A percentile compares a stretch with the other conserved stretches of the same genome.
These are phyloP conservation scores for Ulota crispa DNA, from an alignment of 225 moss, liverwort and hornwort species.

Conservation along the genomic window DNA sequence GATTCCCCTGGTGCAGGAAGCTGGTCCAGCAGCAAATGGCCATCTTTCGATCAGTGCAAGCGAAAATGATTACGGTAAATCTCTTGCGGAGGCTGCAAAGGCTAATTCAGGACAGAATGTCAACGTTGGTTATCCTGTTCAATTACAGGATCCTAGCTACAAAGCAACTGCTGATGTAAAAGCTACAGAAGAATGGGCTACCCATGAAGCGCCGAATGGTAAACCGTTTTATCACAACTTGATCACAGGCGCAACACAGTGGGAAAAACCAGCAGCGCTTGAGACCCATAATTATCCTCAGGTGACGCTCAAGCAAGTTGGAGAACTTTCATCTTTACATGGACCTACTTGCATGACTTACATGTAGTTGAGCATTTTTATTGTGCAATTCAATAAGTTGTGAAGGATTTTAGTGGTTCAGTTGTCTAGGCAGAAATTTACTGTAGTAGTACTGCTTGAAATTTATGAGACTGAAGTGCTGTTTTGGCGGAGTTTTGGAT, in stretches of 20 bases:
- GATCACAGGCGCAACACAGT: conserved; percentile 60
- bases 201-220: conserved; percentile 63
- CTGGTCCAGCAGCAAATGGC: conserved; percentile 48
- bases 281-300: conserved; percentile 45
- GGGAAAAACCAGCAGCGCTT: conserved; percentile 69
- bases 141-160: conserved; percentile 34
- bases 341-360: background rate
- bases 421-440: background rate
- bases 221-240: conserved; percentile 62
- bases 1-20: conserved; percentile 49
- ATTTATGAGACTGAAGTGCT: conserved; percentile 14
- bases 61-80: conserved; percentile 56
- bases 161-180: conserved; percentile 45
- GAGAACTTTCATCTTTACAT: conserved; percentile 6
- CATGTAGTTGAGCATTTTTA: conserved; percentile 3
- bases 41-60: conserved; percentile 39
- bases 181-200: conserved; percentile 59
- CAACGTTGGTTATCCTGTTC: conserved; percentile 35
- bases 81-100: conserved; percentile 50
- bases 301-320: conserved; percentile 31
- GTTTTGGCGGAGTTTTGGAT: conserved; percentile 16
- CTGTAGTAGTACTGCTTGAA: background rate
- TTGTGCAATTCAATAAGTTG: background rate
- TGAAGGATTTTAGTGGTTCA: background rate
- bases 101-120: conserved; percentile 37